phyloP scores from a whole-genome alignment of 768 basidiomycete genomes.

The Leccinum ochraceum region DNA sequence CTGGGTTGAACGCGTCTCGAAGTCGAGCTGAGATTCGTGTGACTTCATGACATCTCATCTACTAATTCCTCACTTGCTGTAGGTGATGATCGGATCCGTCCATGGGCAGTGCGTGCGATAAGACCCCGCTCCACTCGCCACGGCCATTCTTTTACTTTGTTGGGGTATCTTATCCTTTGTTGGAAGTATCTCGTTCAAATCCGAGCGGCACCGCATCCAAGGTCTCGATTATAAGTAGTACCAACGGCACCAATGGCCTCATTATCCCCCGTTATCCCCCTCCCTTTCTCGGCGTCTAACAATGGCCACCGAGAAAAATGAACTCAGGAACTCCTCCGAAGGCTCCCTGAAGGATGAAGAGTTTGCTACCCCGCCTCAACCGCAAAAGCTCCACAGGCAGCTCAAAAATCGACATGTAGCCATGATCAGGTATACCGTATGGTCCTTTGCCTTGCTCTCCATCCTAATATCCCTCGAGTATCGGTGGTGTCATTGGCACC shows the following conservation, averaged over 20 bases:
- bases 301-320: slow-evolving; percentile 28
- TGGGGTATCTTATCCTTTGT: neutral
- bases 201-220: neutral
- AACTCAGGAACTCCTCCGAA: slow-evolving; percentile 9
- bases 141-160: neutral
- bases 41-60: neutral
- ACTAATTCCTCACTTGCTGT: neutral
- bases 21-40: neutral
- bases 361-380: neutral
- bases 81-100: neutral
- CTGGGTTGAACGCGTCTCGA: neutral
- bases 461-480: slow-evolving; percentile 39
- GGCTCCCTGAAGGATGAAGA: slow-evolving; percentile 29
- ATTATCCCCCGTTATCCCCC: neutral
- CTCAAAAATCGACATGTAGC: slow-evolving; percentile 79
- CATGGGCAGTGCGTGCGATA: neutral
- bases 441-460: neutral
- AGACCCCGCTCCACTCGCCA: neutral
- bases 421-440: slow-evolving; percentile 64
- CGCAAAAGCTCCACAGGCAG: slow-evolving; percentile 49
- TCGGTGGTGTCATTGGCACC: slow-evolving; percentile 57
- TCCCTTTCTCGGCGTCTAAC: neutral
- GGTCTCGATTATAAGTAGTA: neutral
- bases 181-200: neutral
- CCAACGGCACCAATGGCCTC: neutral